Evolutionary conservation across 2,329 filamentous ascomycete species (phyloP), one percentile per base, ranked within the genome.

Genomic region (Aureobasidium sp.): DNA sequence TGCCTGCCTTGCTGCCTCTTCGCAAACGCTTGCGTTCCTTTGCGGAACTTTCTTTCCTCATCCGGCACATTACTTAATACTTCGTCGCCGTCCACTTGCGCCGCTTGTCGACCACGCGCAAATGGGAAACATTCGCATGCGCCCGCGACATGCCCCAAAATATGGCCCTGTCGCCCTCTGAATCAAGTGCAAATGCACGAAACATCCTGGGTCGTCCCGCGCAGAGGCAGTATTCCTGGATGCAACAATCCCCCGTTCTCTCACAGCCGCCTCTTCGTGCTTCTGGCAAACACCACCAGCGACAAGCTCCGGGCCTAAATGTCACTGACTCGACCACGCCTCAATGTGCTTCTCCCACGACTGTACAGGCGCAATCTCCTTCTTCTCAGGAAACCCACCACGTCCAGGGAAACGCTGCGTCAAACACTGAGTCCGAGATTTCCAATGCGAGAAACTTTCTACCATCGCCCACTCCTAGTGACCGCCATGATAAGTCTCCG

Each of bases 391-490:
- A 39, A 27, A 11, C 11, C n/a, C 27, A 9, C 10, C 11, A 9
- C 21, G 11, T 39, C 34, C 21, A 16, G 3, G 11, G 29, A 8
- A 27, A 6, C 13, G 32, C 3, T 6, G 25, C 10, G 25, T 4
- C 34, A 8, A 27, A 6, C 13, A n/a, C 3, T 6, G 25, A 10
- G 25, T 4, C 34, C 3, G 49, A 39, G 4, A 15, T 34, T 5
- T 52, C 49, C 9, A 39, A 27, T 3, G 10, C 27, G 3, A 25
- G 27, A 44, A 45, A 53, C 15, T 62, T 47, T 13, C 61, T 62
- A 5, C 61, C 61, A 13, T 62, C 61, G 37, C 61, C 61, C 16
- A 54, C 61, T 39, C 61, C 53, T 16, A 62, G 61, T 36, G 53
- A 62, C 13, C 41, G 52, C 29, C 34, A 15, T 15, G 27, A 37